phyloP scores from a whole-genome alignment of 176 grass and related monocot genomes.

The Saccharum spontaneum region DNA sequence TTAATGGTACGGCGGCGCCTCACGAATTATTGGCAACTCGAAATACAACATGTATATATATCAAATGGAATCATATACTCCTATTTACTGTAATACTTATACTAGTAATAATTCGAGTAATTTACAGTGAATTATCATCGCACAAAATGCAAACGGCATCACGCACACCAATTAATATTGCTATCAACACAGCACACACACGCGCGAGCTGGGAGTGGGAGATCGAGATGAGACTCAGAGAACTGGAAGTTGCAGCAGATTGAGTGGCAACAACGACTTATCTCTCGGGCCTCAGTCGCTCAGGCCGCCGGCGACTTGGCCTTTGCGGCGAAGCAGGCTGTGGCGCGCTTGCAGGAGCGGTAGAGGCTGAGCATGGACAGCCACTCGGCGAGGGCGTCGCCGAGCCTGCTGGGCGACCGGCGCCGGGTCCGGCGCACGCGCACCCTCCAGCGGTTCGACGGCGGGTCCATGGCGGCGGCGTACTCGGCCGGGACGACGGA shows the following conservation, averaged over 20 bases:
- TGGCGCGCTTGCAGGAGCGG: conserved; percentile 57
- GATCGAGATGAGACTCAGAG: not conserved
- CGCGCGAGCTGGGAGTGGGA: not conserved
- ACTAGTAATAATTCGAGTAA: not conserved
- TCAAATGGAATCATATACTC: not conserved
- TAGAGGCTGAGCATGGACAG: conserved; percentile 46
- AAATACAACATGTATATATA: not conserved
- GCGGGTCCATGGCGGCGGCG: not conserved
- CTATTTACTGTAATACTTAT: not conserved
- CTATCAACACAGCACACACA: not conserved
- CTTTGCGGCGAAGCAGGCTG: conserved; percentile 43
- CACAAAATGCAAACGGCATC: not conserved
- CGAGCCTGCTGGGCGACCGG: conserved; percentile 13
- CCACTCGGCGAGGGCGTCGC: conserved; percentile 36
- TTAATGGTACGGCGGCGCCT: too few species aligned
- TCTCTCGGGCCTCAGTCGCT: not conserved
- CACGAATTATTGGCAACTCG: not conserved
- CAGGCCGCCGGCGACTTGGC: not conserved
- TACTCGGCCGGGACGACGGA: conserved; percentile 42
- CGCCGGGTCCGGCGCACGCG: conserved; percentile 3
- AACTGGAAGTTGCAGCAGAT: not conserved
- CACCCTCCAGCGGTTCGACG: not conserved
- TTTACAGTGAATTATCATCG: conserved; percentile 23
- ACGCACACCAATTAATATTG: not conserved
- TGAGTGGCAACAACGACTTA: not conserved